Base-by-base conservation (phyloP, 164 flowering plant species). In the Protea cynaroides region DNA sequence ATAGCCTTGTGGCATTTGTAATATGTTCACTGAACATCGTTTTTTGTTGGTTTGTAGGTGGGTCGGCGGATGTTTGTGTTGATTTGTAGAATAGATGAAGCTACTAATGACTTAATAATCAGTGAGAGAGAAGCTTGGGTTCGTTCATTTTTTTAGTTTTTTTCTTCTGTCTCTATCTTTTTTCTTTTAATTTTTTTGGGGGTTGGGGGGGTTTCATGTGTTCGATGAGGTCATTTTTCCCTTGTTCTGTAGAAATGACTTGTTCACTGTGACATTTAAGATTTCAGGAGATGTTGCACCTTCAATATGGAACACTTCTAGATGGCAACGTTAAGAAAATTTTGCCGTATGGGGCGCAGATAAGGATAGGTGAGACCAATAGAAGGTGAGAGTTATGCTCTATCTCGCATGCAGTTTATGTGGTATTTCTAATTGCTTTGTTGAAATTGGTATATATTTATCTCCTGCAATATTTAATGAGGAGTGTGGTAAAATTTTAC, bases 61-160 rank as follows among this genome's bases (percentile, higher is more conserved):
- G 98, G 98, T 12, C 82, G 86, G 60, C 72, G 70, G 38, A 66
- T 86, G 36, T 61, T 74, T 65, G 96, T 90, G 61, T 75, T 59
- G 66, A 87, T 94, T 61, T 83, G 69, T 67, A 79, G 91, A 78
- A 78, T 84, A 65, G 84, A 90, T 73, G 96, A 89, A 76, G 71
- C 66, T 43, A 86, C 74, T 17, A 94, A 94, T 79, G 91, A 87
- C 77, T 78, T 94, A 46, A 84, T 94, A 71, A 77, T 94, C 59
- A 94, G 96, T 65, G 92, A 94, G 71, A 86, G 78, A 75, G 83
- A 84, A 70, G 97, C 96, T 62, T 94, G 98, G 98, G 98, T 90
- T 15, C 70, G 91, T 82, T 71, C 58, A 47, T 34, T 43, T 53
- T 38, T 25, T 67, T n/a, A 52, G 23, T 23, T 22, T 67, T 25